Base-by-base conservation (phyloP, 83 land plant species). In the Picea abies region DNA sequence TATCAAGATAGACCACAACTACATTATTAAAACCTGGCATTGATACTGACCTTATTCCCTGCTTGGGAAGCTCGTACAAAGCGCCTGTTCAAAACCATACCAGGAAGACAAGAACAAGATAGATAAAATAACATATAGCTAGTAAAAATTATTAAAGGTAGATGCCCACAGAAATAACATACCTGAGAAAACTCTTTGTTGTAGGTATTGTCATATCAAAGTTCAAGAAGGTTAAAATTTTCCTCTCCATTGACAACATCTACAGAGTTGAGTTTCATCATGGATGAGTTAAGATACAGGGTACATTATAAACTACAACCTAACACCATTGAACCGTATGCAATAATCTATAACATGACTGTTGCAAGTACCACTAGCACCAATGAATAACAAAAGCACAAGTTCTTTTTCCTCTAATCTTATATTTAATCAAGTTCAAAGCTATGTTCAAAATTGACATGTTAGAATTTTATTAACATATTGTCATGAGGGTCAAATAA, bases 31-130 rank as follows among this genome's bases (percentile, higher is more conserved):
- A 25, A 10, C 39, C 19, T 58, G 17, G 63, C 63, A 4, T 78
- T 78, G 3, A 80, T 52, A 73, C 23, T 65, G 26, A 82, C 98
- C 92, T 90, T 86, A 81, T 81, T 82, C 5, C 1, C 80, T 58
- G 87, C 86, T 82, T 96, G 97, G 2, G 97, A 97, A 61, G 97
- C 97, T 84, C 90, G 85, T 44, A 96, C 79, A 69, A 90, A 94
- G 69, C 99, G 92, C 89, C 99, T 93, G 87, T 25, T 56, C 60
- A 49, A n/a, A 47, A 9, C 35, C 16, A 9, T 39, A 56, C 4
- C 8, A 47, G 49, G 10, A 17, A 17, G 14, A 14, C 11, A 81
- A 41, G 35, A n/a, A 41, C 23, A 22, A 32, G 32, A 47, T 9
- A 22, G n/a, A 23, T 23, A 63, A 68, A 83, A 60, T 17, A 63